Percentiles rank a stretch among this genome's conserved stretches.
Evolutionary conservation across 2,329 filamentous ascomycete species (phyloP).

Genomic region (Xylariales sp.): DNA sequence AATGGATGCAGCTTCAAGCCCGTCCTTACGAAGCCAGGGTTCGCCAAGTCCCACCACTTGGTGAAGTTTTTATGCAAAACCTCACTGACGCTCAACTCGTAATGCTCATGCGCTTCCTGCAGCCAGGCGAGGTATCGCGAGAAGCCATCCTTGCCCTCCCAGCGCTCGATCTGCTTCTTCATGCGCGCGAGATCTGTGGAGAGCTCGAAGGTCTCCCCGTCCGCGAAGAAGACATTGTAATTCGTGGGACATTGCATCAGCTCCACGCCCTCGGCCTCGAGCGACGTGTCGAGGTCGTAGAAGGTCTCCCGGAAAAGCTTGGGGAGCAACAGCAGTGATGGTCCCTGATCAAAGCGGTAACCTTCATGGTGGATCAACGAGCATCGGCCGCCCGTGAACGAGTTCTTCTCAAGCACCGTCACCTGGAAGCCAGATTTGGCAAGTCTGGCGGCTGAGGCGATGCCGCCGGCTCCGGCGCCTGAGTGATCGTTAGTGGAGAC

Average conservation of each 20-base stretch:
- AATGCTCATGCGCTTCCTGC: conserved; percentile 63
- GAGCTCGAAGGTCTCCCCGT: conserved; percentile 59
- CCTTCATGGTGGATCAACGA: conserved; percentile 57
- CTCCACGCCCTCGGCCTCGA: conserved; percentile 61
- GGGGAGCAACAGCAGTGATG: conserved; percentile 67
- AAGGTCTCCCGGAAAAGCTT: conserved; percentile 67
- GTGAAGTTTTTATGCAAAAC: conserved; percentile 66
- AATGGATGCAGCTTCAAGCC: conserved; percentile 63
- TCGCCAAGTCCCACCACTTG: conserved; percentile 50
- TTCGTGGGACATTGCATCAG: conserved; percentile 71
- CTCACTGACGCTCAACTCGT: conserved; percentile 61
- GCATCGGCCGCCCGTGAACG: conserved; percentile 67
- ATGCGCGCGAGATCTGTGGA: conserved; percentile 66
- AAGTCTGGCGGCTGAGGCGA: conserved; percentile 66
- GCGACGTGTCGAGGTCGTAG: conserved; percentile 60
- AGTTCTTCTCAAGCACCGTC: conserved; percentile 76
- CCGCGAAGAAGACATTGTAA: conserved; percentile 70
- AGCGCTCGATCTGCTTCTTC: conserved; percentile 67
- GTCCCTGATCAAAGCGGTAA: conserved; percentile 72
- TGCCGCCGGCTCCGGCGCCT: conserved; percentile 68
- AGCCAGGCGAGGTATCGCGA: conserved; percentile 64
- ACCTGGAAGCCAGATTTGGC: conserved; percentile 66
- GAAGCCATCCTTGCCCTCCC: conserved; percentile 68
- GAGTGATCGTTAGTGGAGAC: conserved; percentile 12
- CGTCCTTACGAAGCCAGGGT: conserved; percentile 53